Base-by-base conservation (phyloP, 495 filamentous ascomycete genomes). In the Podospora pseudoanserina region DNA sequence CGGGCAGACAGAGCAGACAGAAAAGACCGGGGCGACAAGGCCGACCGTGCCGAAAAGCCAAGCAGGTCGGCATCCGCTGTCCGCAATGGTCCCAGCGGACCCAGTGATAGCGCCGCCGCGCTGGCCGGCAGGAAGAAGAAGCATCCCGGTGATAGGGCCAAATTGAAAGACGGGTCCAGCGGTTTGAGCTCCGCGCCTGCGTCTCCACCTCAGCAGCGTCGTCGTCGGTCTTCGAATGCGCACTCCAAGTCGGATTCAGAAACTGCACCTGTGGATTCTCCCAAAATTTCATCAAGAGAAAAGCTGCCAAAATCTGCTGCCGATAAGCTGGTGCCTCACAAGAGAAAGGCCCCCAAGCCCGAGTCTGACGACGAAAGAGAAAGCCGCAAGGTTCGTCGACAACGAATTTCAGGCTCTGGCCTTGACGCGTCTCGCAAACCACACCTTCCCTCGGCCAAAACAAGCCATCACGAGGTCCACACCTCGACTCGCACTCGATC, bases 171-270 rank as follows among this genome's bases (percentile, higher is more conserved):
- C 71, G 77, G 75, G 28, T 86, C 85, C 0, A 85, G 82, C 64
- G 83, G 81, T 15, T 76, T 84, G 26, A 86, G 84, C 72, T 87
- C 85, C 54, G 84, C 84, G 26, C 84, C 83, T 11, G 79, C 83
- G 15, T 87, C 86, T 59, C 74, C 79, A 61, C 73, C 73, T 20
- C 79, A 80, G 66, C 79, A 80, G 66, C 76, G 75, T 65, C 78
- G 79, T 44, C 82, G 78, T 32, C 80, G 73, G 53, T 72, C 79
- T 28, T 79, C 79, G 20, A 77, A 80, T 70, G 73, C 73, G 53
- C 79, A 77, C 66, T 81, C 78, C 19, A 79, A 80, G 57, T 84
- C 82, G 60, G 81, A 78, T 67, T 82, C 81, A n/a, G 82, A 84
- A 68, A 74, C 80, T 0, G 71, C 77, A 27, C 78, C 73, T 27